These are phyloP conservation scores for Podaxis pistillaris DNA, from an alignment of 768 basidiomycete species.

Conservation along the genomic window DNA sequence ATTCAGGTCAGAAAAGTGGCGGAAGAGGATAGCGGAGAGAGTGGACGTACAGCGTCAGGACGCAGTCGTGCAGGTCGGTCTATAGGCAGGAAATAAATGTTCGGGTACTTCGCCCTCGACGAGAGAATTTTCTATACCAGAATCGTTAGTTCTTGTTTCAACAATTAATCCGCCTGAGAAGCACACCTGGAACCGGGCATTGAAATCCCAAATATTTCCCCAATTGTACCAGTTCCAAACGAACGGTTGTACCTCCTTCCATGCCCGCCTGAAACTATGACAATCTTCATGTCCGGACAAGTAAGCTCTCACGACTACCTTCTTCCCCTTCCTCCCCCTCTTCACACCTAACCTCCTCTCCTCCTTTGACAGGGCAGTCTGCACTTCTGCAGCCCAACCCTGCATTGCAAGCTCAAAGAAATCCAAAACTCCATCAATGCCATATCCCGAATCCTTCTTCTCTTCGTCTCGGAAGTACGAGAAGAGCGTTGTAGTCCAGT, in stretches of 20 bases:
- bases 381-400: constrained; percentile 52
- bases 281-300: constrained; percentile 68
- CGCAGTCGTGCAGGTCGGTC: constrained; percentile 60
- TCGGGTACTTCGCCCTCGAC: constrained; percentile 38
- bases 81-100: constrained; percentile 59
- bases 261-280: constrained; percentile 46
- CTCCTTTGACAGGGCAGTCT: constrained; percentile 37
- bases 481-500: constrained; percentile 65
- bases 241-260: constrained; percentile 42
- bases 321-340: constrained; percentile 23
- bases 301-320: constrained; percentile 60
- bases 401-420: constrained; percentile 61
- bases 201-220: constrained; percentile 57
- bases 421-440: constrained; percentile 51
- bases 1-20: neutral
- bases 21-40: neutral
- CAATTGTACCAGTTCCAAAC: constrained; percentile 61
- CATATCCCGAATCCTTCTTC: constrained; percentile 35
- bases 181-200: constrained; percentile 54
- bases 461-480: constrained; percentile 26
- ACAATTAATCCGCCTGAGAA: constrained; percentile 5
- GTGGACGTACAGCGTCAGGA: constrained; percentile 57
- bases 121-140: constrained; percentile 37
- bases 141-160: neutral
- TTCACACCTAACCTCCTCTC: constrained; percentile 20